Evolutionary conservation across 441 rosid genomes (phyloP), one percentile per base, ranked within the genome.

Genomic region (Brassica hybrid): DNA sequence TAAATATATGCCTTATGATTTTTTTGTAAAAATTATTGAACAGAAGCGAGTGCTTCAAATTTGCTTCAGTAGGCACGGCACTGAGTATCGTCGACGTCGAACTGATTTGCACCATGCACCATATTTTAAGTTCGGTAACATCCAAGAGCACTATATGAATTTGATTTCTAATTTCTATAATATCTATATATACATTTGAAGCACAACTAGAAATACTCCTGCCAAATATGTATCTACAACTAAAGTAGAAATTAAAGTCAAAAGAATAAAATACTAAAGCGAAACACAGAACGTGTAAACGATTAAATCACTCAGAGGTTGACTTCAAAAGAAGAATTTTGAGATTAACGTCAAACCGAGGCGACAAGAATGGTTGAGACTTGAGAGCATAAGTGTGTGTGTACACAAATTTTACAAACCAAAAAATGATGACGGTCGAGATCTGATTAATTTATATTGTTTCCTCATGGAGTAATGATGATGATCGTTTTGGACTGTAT

Each of bases 301-400:
- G 67, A 73, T 79, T 68, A 74, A 79, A 79, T 79, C 75, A 73
- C 82, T 79, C 71, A 73, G n/a, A 73, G 82, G 78, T 79, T 79
- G 82, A 79, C 82, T 74, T 73, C 19, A 2, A 67, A 30, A 68
- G 27, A 73, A 23, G 19, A 67, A 61, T 34, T 68, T 48, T 60
- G 65, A 78, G 78, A 54, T 52, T 61, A 62, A 68, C 61, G 82
- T 74, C 78, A 73, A 74, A 73, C 11, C 16, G 71, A 79, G 82
- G 78, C 74, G 78, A 79, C 82, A 79, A 54, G 74, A 68, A 73
- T 54, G 74, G 82, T 69, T 27, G 60, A 79, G 71, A 62, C 70
- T 68, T 27, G 59, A 79, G 71, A 63, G 74, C 74, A 78, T 56
- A 11, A 62, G 71, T 25, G 43, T 19, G 74, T 62, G 70, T 61